Evolutionary conservation across 768 basidiomycete species (phyloP).

Genomic region (Russula virescens): DNA sequence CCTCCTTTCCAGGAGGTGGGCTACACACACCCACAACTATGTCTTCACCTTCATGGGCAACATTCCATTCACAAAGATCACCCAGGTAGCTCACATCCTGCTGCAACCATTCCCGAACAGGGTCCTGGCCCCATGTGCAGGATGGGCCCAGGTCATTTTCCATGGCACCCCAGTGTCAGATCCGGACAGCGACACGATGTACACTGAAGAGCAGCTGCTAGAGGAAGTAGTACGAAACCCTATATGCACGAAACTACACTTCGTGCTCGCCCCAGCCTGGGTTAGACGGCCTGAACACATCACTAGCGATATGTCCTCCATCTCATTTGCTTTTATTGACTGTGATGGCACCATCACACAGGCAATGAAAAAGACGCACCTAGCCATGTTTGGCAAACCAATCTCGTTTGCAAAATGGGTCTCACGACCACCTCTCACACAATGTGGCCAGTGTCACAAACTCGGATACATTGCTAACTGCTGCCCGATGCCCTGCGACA

Average conservation of each 20-base stretch:
- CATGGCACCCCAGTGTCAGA: background rate
- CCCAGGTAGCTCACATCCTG: too few relatives aligned
- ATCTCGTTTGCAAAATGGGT: background rate
- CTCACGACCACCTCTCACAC: background rate
- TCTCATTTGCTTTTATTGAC: background rate
- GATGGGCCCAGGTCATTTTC: background rate
- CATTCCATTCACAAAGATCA: too few relatives aligned
- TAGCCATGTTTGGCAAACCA: background rate
- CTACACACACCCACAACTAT: too few relatives aligned
- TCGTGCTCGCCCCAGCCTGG: background rate
- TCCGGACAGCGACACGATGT: background rate
- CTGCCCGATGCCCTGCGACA: background rate
- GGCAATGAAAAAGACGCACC: background rate
- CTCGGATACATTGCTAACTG: background rate
- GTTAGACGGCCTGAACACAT: background rate
- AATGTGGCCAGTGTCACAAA: background rate
- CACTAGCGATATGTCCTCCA: background rate
- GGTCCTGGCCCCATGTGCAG: background rate
- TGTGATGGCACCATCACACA: background rate
- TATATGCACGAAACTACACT: background rate
- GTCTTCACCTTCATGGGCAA: too few relatives aligned
- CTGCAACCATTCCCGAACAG: too few relatives aligned
- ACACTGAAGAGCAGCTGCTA: background rate
- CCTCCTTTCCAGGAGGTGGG: too few relatives aligned
- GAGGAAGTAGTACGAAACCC: background rate